phyloP scores from a whole-genome alignment of 306 rosid genomes.

The Casuarina cunninghamiana region DNA sequence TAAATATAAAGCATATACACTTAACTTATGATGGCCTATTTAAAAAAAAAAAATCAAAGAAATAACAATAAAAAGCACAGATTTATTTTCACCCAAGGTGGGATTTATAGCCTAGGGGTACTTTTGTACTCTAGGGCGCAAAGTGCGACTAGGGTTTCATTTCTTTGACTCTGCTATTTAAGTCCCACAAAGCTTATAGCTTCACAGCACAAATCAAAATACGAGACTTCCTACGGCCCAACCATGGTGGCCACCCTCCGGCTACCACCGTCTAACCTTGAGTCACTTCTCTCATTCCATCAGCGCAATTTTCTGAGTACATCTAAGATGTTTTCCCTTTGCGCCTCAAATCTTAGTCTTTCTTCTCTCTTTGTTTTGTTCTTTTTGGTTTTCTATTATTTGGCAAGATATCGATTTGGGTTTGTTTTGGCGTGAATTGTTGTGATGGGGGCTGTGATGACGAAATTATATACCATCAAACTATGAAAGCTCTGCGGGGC shows the following conservation, averaged over 20 bases:
- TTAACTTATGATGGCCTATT: no score
- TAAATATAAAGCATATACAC: no score
- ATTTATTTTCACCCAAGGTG: background rate
- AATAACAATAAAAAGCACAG: no score
- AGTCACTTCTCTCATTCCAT: rapidly evolving
- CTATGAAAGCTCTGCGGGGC: constrained; percentile 73
- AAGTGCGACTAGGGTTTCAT: constrained; percentile 28
- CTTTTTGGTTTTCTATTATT: no score
- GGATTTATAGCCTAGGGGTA: background rate
- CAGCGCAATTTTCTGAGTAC: constrained; percentile 39
- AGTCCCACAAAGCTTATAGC: background rate
- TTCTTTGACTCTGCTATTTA: constrained; percentile 33
- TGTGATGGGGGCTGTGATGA: constrained; percentile 52
- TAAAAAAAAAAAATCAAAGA: no score
- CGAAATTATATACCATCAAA: constrained; percentile 72
- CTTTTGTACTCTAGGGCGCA: background rate
- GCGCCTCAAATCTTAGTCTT: constrained; percentile 7
- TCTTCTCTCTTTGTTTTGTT: constrained; percentile 37
- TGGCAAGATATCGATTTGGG: background rate
- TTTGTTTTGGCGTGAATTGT: background rate
- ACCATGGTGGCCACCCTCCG: background rate
- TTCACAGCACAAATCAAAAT: background rate
- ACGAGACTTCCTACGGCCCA: background rate
- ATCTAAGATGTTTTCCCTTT: constrained; percentile 28
- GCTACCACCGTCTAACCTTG: no score